Conservation (phyloP, 345 rosid genomes). For the Camelina laxa region DNA sequence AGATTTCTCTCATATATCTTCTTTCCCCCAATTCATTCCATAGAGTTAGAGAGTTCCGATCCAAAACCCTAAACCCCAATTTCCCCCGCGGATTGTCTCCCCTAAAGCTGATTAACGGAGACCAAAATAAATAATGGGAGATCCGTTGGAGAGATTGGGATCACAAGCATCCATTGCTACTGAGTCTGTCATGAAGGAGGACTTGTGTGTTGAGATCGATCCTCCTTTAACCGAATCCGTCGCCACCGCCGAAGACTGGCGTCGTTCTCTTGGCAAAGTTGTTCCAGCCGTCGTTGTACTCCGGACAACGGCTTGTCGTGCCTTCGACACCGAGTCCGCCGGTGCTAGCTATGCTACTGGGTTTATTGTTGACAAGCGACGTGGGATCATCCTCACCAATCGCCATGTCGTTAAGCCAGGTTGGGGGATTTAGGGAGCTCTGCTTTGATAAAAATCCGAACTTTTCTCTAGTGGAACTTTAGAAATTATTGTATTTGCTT, state of each 20-base stretch:
- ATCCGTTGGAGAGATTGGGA: conserved; percentile 56
- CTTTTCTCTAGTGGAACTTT: not conserved
- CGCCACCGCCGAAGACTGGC: conserved; percentile 90
- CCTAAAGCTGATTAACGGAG: conserved; percentile 21
- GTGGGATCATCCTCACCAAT: conserved; percentile 94
- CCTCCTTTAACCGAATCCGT: conserved; percentile 56
- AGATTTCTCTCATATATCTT: conserved; percentile 19
- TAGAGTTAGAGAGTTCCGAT: conserved; percentile 27
- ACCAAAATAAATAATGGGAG: conserved; percentile 59
- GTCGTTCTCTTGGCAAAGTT: conserved; percentile 66
- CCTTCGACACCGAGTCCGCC: conserved; percentile 88
- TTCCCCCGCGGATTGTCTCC: conserved; percentile 30
- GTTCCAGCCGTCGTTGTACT: conserved; percentile 94
- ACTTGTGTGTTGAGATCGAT: conserved; percentile 70
- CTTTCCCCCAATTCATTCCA: conserved; percentile 18
- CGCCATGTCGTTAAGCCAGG: conserved; percentile 97
- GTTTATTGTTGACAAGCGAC: conserved; percentile 83
- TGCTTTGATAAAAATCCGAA: too few species aligned
- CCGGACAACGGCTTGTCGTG: conserved; percentile 81
- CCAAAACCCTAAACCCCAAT: conserved; percentile 45
- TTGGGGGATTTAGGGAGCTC: too few species aligned
- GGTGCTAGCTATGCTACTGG: conserved; percentile 88
- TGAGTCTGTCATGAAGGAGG: conserved; percentile 60
- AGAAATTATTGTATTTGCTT: conserved; percentile 1
- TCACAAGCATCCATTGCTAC: conserved; percentile 53